phyloP scores from a whole-genome alignment of 768 basidiomycete genomes.

The Mycena indigotica region DNA sequence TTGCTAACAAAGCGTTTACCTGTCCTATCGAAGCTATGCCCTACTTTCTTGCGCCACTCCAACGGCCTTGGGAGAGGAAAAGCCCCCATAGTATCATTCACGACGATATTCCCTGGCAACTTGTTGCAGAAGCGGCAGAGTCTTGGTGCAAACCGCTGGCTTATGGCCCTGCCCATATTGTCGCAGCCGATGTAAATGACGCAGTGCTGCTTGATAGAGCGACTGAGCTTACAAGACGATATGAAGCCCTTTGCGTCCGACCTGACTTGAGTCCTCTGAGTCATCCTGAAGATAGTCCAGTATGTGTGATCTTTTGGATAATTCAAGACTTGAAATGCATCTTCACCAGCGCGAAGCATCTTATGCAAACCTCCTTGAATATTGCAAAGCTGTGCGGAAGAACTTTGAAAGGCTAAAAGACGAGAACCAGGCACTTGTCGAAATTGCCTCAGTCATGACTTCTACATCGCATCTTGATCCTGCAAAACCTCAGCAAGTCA shows the following conservation, averaged over 20 bases:
- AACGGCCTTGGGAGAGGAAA: conserved; percentile 36
- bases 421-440: conserved; percentile 69
- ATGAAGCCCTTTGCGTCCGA: conserved; percentile 57
- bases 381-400: conserved; percentile 62
- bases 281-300: conserved; percentile 64
- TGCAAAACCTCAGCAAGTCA: conserved; percentile 39
- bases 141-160: conserved; percentile 56
- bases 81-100: conserved; percentile 29
- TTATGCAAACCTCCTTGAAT: conserved; percentile 66
- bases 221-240: conserved; percentile 77
- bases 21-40: conserved; percentile 55
- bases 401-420: conserved; percentile 64
- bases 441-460: conserved; percentile 57
- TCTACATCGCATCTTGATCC: conserved; percentile 65
- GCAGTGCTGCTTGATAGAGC: conserved; percentile 74
- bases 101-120: conserved; percentile 63
- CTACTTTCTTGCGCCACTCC: conserved; percentile 71
- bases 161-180: conserved; percentile 34
- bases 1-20: conserved; percentile 70
- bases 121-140: conserved; percentile 52
- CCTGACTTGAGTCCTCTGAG: conserved; percentile 73
- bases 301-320: conserved; percentile 39
- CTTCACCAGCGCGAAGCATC: conserved; percentile 57
- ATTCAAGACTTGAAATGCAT: neutral
- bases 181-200: conserved; percentile 55